Conservation (phyloP, 2,329 filamentous ascomycete species). For the Chaetomiaceae sp. region DNA sequence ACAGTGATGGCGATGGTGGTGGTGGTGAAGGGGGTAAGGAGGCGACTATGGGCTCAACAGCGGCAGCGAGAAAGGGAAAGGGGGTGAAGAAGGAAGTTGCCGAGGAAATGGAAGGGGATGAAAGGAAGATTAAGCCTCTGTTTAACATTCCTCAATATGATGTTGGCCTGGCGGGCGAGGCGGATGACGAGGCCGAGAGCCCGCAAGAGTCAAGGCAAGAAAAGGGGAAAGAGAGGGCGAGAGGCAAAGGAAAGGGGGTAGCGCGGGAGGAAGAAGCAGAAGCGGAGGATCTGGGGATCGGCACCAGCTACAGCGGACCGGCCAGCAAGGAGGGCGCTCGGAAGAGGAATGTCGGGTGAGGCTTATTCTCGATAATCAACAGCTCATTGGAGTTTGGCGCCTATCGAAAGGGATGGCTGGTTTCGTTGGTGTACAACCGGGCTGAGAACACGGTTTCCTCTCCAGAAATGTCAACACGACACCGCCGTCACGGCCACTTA, state of each 20-base stretch:
- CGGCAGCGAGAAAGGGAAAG: not conserved
- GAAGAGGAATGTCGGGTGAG: slow-evolving; percentile 13
- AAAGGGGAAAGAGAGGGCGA: not conserved
- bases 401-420: too few species aligned
- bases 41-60: too few species aligned
- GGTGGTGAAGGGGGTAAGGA: not conserved
- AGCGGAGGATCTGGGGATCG: slow-evolving; percentile 16
- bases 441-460: too few species aligned
- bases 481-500: too few species aligned
- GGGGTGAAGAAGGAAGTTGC: slow-evolving; percentile 34
- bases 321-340: slow-evolving; percentile 5
- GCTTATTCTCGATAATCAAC: too few species aligned
- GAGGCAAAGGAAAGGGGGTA: slow-evolving; percentile 4
- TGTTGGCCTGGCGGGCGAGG: slow-evolving; percentile 39
- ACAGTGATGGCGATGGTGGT: not conserved
- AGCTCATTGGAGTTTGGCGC: too few species aligned
- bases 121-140: not conserved
- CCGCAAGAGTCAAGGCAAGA: not conserved
- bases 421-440: too few species aligned
- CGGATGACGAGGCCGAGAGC: slow-evolving; percentile 35
- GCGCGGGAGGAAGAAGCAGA: not conserved
- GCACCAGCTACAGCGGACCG: slow-evolving; percentile 17
- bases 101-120: slow-evolving; percentile 9
- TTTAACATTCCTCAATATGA: slow-evolving; percentile 13
- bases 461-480: too few species aligned